Conservation (phyloP, 2,329 filamentous ascomycete species). For the Diaporthe vexans region DNA sequence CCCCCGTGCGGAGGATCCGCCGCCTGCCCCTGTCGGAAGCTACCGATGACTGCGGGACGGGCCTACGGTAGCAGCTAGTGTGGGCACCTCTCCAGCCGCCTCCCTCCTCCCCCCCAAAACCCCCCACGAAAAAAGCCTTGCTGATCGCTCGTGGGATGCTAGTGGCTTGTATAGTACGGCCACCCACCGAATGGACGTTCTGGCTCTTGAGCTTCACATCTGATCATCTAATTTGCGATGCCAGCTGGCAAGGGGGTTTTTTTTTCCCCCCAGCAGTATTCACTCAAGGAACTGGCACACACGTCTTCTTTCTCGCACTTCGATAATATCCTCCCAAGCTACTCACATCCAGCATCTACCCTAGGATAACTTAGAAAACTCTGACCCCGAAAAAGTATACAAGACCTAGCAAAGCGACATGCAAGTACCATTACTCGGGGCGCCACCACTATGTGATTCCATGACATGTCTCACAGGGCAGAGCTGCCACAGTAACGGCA, state of each 20-base stretch:
- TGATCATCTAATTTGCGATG: neutral
- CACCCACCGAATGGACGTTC: neutral
- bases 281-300: neutral
- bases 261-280: no score
- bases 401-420: neutral
- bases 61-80: constrained; percentile 12
- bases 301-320: neutral
- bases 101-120: neutral
- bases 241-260: neutral
- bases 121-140: neutral
- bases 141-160: neutral
- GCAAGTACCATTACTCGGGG: constrained; percentile 2
- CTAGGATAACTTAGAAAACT: neutral
- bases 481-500: constrained; percentile 8
- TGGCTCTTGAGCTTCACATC: neutral
- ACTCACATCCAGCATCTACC: neutral
- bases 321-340: neutral
- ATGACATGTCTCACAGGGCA: constrained; percentile 12
- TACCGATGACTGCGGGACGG: constrained; percentile 28
- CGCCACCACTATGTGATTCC: neutral
- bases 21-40: constrained; percentile 17
- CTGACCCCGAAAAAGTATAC: no score
- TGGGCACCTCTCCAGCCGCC: neutral
- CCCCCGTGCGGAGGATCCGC: neutral
- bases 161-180: no score